phyloP scores from a whole-genome alignment of 106 monocot species.

The Platanthera guangdongensis region DNA sequence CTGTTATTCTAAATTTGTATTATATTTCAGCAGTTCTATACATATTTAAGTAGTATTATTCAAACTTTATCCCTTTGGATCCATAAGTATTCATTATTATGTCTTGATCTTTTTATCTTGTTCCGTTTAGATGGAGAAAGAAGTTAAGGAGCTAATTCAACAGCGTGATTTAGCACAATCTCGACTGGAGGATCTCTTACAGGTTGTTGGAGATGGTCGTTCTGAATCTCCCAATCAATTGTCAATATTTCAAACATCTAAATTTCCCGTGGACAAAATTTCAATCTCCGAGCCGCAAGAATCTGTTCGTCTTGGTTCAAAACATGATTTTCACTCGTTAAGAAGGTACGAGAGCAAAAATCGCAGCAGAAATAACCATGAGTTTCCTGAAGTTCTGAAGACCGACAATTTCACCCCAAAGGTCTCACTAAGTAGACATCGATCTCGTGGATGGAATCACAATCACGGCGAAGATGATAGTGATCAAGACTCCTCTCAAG shows the following conservation, averaged over 20 bases:
- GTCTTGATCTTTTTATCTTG: conserved; percentile 2
- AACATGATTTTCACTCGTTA: conserved; percentile 12
- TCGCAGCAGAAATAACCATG: neutral
- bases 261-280: conserved; percentile 34
- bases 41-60: neutral
- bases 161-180: conserved; percentile 69
- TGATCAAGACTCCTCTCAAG: conserved; percentile 23
- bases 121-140: conserved; percentile 72
- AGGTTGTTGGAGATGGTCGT: conserved; percentile 28
- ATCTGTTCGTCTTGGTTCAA: conserved; percentile 20
- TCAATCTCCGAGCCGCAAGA: conserved; percentile 35
- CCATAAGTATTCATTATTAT: neutral
- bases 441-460: conserved; percentile 11
- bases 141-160: conserved; percentile 71
- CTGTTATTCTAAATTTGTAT: neutral
- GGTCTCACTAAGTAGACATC: conserved; percentile 17
- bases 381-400: conserved; percentile 12
- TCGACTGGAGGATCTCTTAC: conserved; percentile 58
- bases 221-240: conserved; percentile 10
- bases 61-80: too few species aligned
- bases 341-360: conserved; percentile 9
- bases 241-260: conserved; percentile 16
- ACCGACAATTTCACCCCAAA: conserved; percentile 7
- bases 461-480: conserved; percentile 14
- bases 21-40: neutral